A percentile compares a stretch with the other conserved stretches of the same genome.
phyloP scores from a whole-genome alignment of 495 filamentous ascomycete species.

The Neurospora sublineolata region DNA sequence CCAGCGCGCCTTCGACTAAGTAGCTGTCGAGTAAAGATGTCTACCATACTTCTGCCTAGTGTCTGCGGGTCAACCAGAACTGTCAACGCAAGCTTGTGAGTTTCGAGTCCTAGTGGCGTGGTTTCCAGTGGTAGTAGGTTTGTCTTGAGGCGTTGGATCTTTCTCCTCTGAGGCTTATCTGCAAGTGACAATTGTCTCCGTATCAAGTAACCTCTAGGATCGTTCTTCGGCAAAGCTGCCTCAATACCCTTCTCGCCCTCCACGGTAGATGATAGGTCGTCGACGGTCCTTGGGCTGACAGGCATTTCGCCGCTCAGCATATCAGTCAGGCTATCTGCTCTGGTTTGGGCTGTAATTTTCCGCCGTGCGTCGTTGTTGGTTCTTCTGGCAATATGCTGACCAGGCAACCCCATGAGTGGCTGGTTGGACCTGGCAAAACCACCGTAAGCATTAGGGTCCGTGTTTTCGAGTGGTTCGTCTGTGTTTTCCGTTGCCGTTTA shows the following conservation, averaged over 20 bases:
- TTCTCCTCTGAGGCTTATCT: conserved; percentile 13
- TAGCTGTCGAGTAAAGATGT: conserved; percentile 6
- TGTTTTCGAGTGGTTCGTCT: not conserved
- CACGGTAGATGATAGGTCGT: not conserved
- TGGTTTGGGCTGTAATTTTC: not conserved
- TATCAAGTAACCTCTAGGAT: conserved; percentile 31
- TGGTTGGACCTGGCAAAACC: not conserved
- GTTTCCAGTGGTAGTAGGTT: conserved; percentile 35
- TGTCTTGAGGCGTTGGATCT: conserved; percentile 28
- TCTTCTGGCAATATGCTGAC: not conserved
- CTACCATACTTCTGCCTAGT: not conserved
- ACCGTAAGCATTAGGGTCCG: not conserved
- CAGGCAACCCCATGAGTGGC: not conserved
- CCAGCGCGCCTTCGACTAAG: conserved; percentile 3
- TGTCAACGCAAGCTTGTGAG: conserved; percentile 13
- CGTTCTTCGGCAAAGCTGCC: conserved; percentile 21
- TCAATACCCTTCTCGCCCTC: not conserved
- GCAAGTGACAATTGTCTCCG: conserved; percentile 26
- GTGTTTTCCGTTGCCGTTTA: not conserved
- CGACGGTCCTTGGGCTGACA: not conserved
- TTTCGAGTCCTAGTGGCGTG: conserved; percentile 18
- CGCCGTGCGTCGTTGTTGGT: not conserved
- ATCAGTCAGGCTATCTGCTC: not conserved
- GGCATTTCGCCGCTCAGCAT: not conserved
- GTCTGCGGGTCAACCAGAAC: conserved; percentile 5